phyloP scores from a whole-genome alignment of 23 red algal species.

The Cyanidiococcus yangmingshanensis region DNA sequence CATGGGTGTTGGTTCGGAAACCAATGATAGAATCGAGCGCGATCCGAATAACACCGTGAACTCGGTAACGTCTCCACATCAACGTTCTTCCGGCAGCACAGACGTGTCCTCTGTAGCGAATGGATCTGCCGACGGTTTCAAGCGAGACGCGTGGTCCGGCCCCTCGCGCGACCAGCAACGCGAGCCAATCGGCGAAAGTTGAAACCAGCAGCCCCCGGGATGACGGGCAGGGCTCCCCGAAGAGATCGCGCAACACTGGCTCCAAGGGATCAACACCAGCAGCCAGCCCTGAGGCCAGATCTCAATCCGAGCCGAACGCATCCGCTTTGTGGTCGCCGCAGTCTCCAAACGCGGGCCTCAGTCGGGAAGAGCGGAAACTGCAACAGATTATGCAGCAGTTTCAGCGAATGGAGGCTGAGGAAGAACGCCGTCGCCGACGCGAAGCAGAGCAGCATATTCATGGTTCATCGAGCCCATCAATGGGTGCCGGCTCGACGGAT shows the following conservation, averaged over 20 bases:
- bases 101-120: background rate
- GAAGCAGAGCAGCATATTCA: background rate
- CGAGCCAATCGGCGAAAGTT: background rate
- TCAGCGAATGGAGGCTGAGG: conserved; percentile 68
- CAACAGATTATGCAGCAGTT: conserved; percentile 59
- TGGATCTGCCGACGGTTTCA: background rate
- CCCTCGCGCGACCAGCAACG: background rate
- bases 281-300: background rate
- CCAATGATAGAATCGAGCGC: background rate
- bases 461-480: background rate
- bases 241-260: background rate
- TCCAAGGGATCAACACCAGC: background rate
- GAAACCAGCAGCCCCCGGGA: background rate
- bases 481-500: background rate
- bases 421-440: conserved; percentile 13
- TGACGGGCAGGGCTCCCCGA: background rate
- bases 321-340: background rate
- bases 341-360: conserved; percentile 29
- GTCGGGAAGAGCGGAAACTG: conserved; percentile 85
- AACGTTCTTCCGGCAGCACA: background rate
- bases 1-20: background rate
- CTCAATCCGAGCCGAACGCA: background rate
- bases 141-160: background rate
- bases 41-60: background rate
- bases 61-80: background rate